Evolutionary conservation across 441 rosid species (phyloP), one percentile per base, ranked within the genome.

Genomic region (Jatropha podagrica): DNA sequence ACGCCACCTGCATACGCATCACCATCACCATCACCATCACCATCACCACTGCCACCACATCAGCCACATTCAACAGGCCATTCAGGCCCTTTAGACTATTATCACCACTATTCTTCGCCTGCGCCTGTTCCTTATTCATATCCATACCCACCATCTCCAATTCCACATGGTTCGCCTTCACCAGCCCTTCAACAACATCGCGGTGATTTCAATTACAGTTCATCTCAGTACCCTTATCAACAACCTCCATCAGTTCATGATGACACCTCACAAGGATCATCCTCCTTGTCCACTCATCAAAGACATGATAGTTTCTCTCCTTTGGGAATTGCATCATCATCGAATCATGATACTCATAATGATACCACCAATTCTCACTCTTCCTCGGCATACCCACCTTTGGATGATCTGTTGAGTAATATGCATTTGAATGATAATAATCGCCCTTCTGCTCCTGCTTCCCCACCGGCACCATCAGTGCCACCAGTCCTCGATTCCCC

Each of bases 351-450:
- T 58, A 66, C 17, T 59, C 69, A 23, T 48, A 26, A 10, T 40
- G 64, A 61, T 48, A 42, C 52, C n/a, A 49, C 67, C 1, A 56
- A 68, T 42, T 62, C 87, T 68, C 46, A 55, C 55, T 71, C 83
- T n/a, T 71, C 84, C 15, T 68, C 92, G 52, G 74, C 80, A 1
- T 91, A 92, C 74, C 94, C 97, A 2, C 85, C 91, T 48, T 71
- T 92, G 82, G 92, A 88, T 80, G 86, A 81, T 76, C 75, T 80
- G 48, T 52, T 91, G 79, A 79, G 81, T 72, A 80, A 80, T 65
- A 68, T 86, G 85, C 85, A 78, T 73, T 66, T 90, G 78, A 80
- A 88, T 56, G 88, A 81, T 40, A 84, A 73, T 64, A 75, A 73
- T 68, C 83, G 51, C 2, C 80, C 86, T 0, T 65, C 74, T 40